A percentile compares a stretch with the other conserved stretches of the same genome.
Conservation (phyloP, 1,139 yeast species). For the Pneumocystis wakefieldiae region DNA sequence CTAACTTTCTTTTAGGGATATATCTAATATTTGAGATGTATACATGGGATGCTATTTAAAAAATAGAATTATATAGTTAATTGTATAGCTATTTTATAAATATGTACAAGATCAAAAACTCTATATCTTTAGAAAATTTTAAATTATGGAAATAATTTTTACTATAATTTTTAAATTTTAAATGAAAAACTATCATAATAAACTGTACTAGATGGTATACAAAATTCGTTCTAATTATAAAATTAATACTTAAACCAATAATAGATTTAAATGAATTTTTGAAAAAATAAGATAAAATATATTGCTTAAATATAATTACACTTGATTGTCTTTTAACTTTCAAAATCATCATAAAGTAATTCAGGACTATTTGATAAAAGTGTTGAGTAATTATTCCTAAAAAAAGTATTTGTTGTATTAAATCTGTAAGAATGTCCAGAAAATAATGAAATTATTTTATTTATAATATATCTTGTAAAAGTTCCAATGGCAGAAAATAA, state of each 20-base stretch:
- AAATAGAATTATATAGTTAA: not conserved
- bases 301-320: not conserved
- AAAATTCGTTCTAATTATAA: no score
- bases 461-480: slow-evolving; percentile 7
- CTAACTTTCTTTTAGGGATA: not conserved
- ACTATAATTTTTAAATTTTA: no score
- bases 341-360: not conserved
- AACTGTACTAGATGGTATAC: no score
- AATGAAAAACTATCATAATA: no score
- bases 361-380: slow-evolving; percentile 17
- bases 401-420: slow-evolving; percentile 17
- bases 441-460: slow-evolving; percentile 10
- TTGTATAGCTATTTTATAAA: not conserved
- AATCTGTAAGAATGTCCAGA: slow-evolving; percentile 9
- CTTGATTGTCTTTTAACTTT: not conserved
- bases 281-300: not conserved
- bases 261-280: not conserved
- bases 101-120: no score
- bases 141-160: no score
- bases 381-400: slow-evolving; percentile 16
- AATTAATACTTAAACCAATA: no score
- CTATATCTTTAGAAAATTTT: no score
- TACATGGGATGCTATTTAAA: not conserved
- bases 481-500: slow-evolving; percentile 22
- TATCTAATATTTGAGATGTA: not conserved